Evolutionary conservation across 345 rosid genomes (phyloP), one percentile per base, ranked within the genome.

Genomic region (Corchorus capsularis): DNA sequence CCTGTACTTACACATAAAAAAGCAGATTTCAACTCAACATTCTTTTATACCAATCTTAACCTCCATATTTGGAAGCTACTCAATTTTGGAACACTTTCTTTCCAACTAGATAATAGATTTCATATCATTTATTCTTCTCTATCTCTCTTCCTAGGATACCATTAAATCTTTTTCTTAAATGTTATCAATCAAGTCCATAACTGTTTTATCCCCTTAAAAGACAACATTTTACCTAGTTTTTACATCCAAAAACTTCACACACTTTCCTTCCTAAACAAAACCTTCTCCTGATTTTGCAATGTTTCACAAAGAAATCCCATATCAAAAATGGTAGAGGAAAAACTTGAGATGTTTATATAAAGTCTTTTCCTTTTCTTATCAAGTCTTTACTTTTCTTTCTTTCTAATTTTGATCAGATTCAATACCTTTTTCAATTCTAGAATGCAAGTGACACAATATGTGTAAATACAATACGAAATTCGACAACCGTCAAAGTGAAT

Each of bases 41-140:
- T 39, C 74, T 12, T 16, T 14, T 13, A 54, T 35, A 37, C 62
- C 47, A 17, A 69, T 37, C 45, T n/a, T 12, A 35, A 37, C 19
- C 62, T 54, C 45, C 37, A 68, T 35, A 71, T 54, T 34, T 71
- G 74, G 47, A n/a, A 71, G 13, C 8, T 37, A 71, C 45, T 37
- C 37, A 54, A 16, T 71, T 41, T 3, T 54, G 34, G 45, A 9
- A 14, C 46, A 35, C 27, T 39, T 50, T 32, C 22, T 9, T 22
- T 3, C 15, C 2, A 35, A 34, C 10, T 34, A 32, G 32, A 63
- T 1, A 6, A 9, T 3, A 37, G 6, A 35, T 53, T 52, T 11
- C 4, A 35, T 53, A 32, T 11, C 4, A 5, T 13, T 6, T 39
- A 1, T 47, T 27, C 19, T 49, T 69, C 6, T 17, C 19, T 4